phyloP scores from a whole-genome alignment of 2,329 filamentous ascomycete genomes.

The Penicillium sp. region DNA sequence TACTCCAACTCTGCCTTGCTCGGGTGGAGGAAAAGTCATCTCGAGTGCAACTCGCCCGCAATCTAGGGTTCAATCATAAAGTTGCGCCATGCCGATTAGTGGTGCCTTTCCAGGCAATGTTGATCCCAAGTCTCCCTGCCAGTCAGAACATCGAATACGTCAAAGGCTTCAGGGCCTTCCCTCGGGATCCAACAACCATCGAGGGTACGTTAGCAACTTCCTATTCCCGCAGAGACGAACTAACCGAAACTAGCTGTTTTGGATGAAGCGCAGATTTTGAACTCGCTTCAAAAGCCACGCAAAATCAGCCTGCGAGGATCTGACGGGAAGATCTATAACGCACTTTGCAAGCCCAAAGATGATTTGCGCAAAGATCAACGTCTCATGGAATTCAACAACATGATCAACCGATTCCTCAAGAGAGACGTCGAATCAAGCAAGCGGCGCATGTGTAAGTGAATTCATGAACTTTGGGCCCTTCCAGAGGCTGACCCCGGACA shows the following conservation, averaged over 20 bases:
- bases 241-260: conserved; percentile 55
- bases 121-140: conserved; percentile 76
- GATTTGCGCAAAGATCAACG: conserved; percentile 96
- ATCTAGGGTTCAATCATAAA: conserved; percentile 82
- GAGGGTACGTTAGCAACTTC: conserved; percentile 37
- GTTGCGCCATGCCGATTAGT: conserved; percentile 78
- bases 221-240: background rate
- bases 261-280: conserved; percentile 85
- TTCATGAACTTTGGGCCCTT: background rate
- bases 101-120: conserved; percentile 79
- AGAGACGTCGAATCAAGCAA: conserved; percentile 86
- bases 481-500: conserved; percentile 16
- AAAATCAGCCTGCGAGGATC: conserved; percentile 85
- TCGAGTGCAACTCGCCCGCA: conserved; percentile 70
- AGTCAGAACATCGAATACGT: conserved; percentile 66
- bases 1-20: conserved; percentile 76
- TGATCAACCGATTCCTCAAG: conserved; percentile 95
- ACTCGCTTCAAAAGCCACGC: conserved; percentile 86
- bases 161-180: conserved; percentile 78
- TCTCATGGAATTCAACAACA: conserved; percentile 97
- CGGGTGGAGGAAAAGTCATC: conserved; percentile 69
- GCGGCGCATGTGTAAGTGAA: conserved; percentile 65
- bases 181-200: conserved; percentile 81
- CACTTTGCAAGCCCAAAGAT: conserved; percentile 97
- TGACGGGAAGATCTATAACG: conserved; percentile 81